These are phyloP conservation scores for Ganoderma lucidum DNA, from an alignment of 1,284 basidiomycete genomes.

Conservation along the genomic window DNA sequence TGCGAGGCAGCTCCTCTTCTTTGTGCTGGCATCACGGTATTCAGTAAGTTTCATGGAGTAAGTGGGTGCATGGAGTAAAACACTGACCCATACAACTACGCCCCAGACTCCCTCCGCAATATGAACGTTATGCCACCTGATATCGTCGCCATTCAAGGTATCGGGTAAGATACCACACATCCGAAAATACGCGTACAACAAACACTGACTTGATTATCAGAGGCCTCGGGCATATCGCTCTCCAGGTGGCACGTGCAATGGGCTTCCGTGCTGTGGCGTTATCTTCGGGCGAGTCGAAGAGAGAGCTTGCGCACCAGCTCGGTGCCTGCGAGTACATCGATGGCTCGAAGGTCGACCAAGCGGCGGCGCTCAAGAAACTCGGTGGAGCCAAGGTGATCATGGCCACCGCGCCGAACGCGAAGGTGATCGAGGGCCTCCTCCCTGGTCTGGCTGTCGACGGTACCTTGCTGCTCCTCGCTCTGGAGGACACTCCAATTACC, in stretches of 20 bases:
- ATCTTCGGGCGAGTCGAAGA: constrained; percentile 40
- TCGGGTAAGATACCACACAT: constrained; percentile 37
- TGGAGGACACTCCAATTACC: constrained; percentile 18
- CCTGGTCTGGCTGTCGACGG: constrained; percentile 35
- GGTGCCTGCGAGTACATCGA: constrained; percentile 42
- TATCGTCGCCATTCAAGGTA: constrained; percentile 42
- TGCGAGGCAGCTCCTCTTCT: constrained; percentile 85
- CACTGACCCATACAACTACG: background rate
- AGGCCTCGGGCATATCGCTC: constrained; percentile 44
- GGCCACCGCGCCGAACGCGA: constrained; percentile 37
- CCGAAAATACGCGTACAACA: no score
- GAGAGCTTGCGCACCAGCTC: constrained; percentile 37
- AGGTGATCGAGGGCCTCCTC: constrained; percentile 31
- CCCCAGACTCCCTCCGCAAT: constrained; percentile 36
- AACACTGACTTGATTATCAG: constrained; percentile 20
- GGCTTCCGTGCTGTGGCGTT: constrained; percentile 41
- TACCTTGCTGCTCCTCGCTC: constrained; percentile 34
- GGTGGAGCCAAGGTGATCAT: constrained; percentile 43
- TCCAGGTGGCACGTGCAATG: constrained; percentile 41
- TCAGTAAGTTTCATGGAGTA: constrained; percentile 28
- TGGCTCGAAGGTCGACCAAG: constrained; percentile 36
- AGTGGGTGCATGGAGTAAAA: no score
- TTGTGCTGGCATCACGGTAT: constrained; percentile 63
- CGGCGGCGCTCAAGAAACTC: constrained; percentile 35
- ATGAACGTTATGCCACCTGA: constrained; percentile 38